phyloP scores from a whole-genome alignment of 805 yeast species.

The Cyberlindnera petersonii region DNA sequence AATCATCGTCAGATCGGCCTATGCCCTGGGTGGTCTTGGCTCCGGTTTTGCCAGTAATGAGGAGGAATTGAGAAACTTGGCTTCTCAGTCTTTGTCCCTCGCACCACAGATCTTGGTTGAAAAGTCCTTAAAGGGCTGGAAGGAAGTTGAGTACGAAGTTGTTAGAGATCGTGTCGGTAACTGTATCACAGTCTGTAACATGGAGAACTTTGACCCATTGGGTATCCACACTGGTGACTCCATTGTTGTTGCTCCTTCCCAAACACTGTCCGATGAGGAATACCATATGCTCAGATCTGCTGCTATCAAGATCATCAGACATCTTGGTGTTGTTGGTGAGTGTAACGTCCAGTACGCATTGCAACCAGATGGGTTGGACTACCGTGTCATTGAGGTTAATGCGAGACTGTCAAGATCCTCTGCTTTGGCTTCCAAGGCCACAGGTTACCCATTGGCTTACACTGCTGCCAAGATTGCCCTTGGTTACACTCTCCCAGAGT shows the following conservation, averaged over 20 bases:
- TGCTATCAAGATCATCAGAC: slow-evolving; percentile 95
- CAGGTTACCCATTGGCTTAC: slow-evolving; percentile 97
- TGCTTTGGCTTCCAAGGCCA: slow-evolving; percentile 96
- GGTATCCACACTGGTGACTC: slow-evolving; percentile 99
- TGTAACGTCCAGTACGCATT: slow-evolving; percentile 97
- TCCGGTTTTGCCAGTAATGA: slow-evolving; percentile 91
- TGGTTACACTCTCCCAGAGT: slow-evolving; percentile 90
- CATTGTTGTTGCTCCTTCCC: slow-evolving; percentile 98
- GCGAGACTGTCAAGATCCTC: slow-evolving; percentile 97
- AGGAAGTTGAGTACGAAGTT: slow-evolving; percentile 97
- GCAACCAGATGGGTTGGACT: slow-evolving; percentile 93
- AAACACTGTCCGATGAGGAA: slow-evolving; percentile 94
- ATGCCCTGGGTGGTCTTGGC: slow-evolving; percentile 95
- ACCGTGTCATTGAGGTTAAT: slow-evolving; percentile 94
- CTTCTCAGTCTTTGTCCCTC: slow-evolving; percentile 82
- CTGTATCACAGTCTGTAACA: slow-evolving; percentile 98
- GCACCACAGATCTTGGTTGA: slow-evolving; percentile 96
- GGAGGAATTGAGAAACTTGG: slow-evolving; percentile 78
- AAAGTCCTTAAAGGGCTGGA: slow-evolving; percentile 98
- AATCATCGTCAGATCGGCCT: slow-evolving; percentile 95
- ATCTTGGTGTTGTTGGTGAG: slow-evolving; percentile 97
- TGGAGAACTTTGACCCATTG: slow-evolving; percentile 98
- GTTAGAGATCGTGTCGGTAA: slow-evolving; percentile 94
- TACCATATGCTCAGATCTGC: slow-evolving; percentile 97
- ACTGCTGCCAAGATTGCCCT: slow-evolving; percentile 97